Percentiles rank a stretch among this genome's conserved stretches.
phyloP scores from a whole-genome alignment of 140 eudicot species.

The Stevia rebaudiana region DNA sequence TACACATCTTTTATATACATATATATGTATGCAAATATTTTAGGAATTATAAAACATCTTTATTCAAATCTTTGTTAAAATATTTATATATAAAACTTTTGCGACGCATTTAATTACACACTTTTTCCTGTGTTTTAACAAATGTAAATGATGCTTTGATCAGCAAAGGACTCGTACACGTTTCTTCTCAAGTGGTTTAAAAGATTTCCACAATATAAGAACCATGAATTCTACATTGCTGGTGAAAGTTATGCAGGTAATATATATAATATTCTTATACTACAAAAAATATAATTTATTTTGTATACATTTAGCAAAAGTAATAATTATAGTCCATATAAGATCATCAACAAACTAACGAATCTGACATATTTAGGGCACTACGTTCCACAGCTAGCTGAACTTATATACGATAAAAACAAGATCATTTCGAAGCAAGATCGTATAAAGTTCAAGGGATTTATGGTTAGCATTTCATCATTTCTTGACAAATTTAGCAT shows the following conservation, averaged over 20 bases:
- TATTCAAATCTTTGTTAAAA: too few relatives aligned
- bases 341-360: too few relatives aligned
- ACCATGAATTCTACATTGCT: conserved; percentile 75
- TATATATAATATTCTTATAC: too few relatives aligned
- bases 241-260: conserved; percentile 96
- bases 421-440: conserved; percentile 35
- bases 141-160: neutral
- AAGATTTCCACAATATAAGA: conserved; percentile 83
- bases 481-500: neutral
- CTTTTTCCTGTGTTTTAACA: neutral
- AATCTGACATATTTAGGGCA: conserved; percentile 66
- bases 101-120: too few relatives aligned
- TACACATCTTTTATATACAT: too few relatives aligned
- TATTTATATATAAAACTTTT: too few relatives aligned
- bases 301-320: too few relatives aligned
- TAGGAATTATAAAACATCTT: too few relatives aligned
- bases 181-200: conserved; percentile 63
- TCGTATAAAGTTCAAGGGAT: conserved; percentile 57
- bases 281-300: too few relatives aligned
- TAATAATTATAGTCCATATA: too few relatives aligned
- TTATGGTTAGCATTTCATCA: conserved; percentile 41
- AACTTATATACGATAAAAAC: conserved; percentile 50
- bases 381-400: conserved; percentile 76
- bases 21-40: too few relatives aligned
- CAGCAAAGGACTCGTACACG: conserved; percentile 60